Evolutionary conservation across 2,329 filamentous ascomycete species (phyloP), one percentile per base, ranked within the genome.

Genomic region (Coniochaeta hoffmannii): DNA sequence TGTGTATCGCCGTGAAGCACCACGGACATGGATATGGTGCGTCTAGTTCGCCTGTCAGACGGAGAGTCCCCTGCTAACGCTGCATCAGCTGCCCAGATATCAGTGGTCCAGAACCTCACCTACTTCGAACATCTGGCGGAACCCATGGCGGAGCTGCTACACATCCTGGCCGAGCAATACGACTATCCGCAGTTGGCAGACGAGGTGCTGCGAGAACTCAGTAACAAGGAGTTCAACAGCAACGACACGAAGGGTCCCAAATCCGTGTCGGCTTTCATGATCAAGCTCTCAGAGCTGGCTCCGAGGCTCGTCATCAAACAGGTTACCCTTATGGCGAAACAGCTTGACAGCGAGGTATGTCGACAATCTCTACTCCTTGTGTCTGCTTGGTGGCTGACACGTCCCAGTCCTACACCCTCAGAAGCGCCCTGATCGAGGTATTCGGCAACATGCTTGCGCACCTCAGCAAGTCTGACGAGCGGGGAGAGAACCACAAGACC

Each of bases 81-180:
- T n/a, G 6, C 24, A 38, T 9, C 64, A 95, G 90, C 89, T 53
- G 94, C 94, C 1, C 94, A 99, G 78, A 97, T 96, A 50, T 96
- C 92, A 49, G 96, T 99, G 65, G 92, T 97, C 55, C 94, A 99
- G 70, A 97, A 94, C 67, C 75, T 99, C 62, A 96, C 94, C 5
- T 99, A 99, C 69, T 99, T 97, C 65, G 94, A 99, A 72, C 94
- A 99, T 71, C 76, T 99, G n/a, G 93, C 94, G 0, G 94, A 99
- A 67, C 94, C 94, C 1, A 99, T 99, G 94, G 94, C 94, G 31
- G 95, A 99, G 69, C 96, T 99, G 64, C 76, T 99, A 4, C 90
- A 97, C 64, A 99, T 97, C 65, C 78, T 99, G 26, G 87, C 92
- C 1, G 92, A 97, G 68, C 93, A 97, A 74, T 99, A 97, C 73